Base-by-base conservation (phyloP, 768 basidiomycete species). In the Rhodotorula sphaerocarpa region DNA sequence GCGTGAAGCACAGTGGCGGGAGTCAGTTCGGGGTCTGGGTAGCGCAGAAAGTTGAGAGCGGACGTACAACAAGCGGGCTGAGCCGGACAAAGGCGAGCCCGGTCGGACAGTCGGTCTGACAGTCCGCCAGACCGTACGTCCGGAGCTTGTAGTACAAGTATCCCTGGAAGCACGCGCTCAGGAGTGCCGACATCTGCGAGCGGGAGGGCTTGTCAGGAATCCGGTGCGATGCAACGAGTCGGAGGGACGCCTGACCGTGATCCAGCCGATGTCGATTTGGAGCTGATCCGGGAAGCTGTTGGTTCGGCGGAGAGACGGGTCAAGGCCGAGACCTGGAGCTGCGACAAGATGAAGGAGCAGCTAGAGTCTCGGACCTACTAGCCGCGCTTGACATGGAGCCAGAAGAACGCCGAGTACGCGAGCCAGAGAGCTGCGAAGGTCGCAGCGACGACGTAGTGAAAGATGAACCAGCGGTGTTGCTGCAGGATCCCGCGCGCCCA, bases 111-210 rank as follows among this genome's bases (percentile, higher is more conserved):
- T 23, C 42, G 14, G 23, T 25, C 10, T 23, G n/a, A 47, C 63
- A 61, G 25, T 61, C 53, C 23, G 55, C 39, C 0, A 45, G 33
- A 30, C 51, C 60, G 43, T 54, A 57, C 23, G 28, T 20, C 15
- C 7, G 25, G 21, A 66, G 34, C 58, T 65, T 65, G 58, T 28
- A 34, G 55, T 15, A 65, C 34, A 65, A 21, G 39, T 65, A 65
- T 36, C 46, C 30, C 9, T 56, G 39, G 25, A 59, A 65, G 28
- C 15, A 46, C 21, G 15, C 9, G 7, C 33, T 9, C 36, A 60
- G 46, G 46, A 21, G 16, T 27, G 33, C 44, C 7, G 53, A 42
- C 18, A 60, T 55, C 63, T 64, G 50, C 5, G 52, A 23, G 10
- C 3, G 21, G 27, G 36, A 3, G 23, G 2, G 41, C 15, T 28